phyloP scores from a whole-genome alignment of 257 asterid genomes.

The Solanum paucissectum region DNA sequence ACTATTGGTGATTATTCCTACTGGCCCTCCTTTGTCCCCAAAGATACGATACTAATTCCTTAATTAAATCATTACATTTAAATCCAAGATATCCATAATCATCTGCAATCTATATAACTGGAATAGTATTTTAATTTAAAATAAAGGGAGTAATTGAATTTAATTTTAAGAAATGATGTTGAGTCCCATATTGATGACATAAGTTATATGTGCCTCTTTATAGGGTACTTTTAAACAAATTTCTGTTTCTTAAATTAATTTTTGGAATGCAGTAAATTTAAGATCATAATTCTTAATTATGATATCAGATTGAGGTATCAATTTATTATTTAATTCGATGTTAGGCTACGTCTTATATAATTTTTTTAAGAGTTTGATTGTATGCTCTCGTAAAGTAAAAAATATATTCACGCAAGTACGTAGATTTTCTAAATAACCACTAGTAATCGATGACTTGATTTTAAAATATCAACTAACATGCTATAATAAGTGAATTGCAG shows the following conservation, averaged over 20 bases:
- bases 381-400: not conserved
- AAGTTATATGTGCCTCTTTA: not conserved
- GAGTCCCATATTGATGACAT: too few species aligned
- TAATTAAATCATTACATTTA: too few species aligned
- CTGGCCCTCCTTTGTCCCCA: not conserved
- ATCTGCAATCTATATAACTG: not conserved
- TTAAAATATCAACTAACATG: not conserved
- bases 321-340: not conserved
- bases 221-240: not conserved
- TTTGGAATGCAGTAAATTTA: not conserved
- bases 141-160: too few species aligned
- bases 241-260: not conserved
- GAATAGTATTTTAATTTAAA: not conserved
- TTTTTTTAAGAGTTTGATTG: not conserved
- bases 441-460: not conserved
- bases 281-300: not conserved
- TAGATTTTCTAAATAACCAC: not conserved
- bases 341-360: not conserved
- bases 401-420: not conserved
- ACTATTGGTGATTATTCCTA: not conserved
- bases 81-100: not conserved
- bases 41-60: not conserved
- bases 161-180: too few species aligned
- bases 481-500: not conserved
- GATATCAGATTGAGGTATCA: not conserved